Evolutionary conservation across 2,329 filamentous ascomycete species (phyloP), one percentile per base, ranked within the genome.

Genomic region (Diaporthe sp.): DNA sequence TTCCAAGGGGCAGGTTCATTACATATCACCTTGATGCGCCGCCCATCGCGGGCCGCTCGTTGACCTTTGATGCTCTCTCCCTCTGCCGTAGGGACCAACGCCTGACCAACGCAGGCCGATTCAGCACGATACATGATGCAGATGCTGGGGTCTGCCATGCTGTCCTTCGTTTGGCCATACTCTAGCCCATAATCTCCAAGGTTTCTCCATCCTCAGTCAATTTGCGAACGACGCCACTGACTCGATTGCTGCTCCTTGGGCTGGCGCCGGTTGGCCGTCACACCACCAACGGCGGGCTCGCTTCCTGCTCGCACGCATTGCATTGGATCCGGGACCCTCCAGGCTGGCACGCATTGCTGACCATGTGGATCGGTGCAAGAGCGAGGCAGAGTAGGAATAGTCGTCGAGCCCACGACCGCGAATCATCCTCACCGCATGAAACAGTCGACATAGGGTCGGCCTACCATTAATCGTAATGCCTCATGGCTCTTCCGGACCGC

Each of bases 341-440:
- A 72, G 49, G 39, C 55, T 75, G 71, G 77, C 72, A 77, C 77
- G 80, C 78, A 80, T 82, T 79, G 79, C 78, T 79, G 79, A 81
- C 79, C 79, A 82, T 83, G 81, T 80, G 79, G 79, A 76, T 74
- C 77, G 74, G 42, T 75, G 65, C 74, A 62, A 58, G 55, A 67
- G 39, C 70, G 39, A 77, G 74, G 76, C 74, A 74, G 76, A 76
- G 75, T 51, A 70, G 75, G 74, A 75, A 70, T 72, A 76, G 72
- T 65, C 44, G 31, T 73, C 46, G 58, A 74, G 65, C 58, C 28
- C 51, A 69, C 67, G 37, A 49, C 67, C 61, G 25, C 72, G 49
- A 74, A 73, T 70, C 57, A 78, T 78, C 78, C 77, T 75, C 76
- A 75, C 73, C 77, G 76, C 77, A 77, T 77, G 75, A 78, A 67